These are phyloP conservation scores for Blastobotrys capitulatus DNA, from an alignment of 1,139 yeast species.

Conservation along the genomic window DNA sequence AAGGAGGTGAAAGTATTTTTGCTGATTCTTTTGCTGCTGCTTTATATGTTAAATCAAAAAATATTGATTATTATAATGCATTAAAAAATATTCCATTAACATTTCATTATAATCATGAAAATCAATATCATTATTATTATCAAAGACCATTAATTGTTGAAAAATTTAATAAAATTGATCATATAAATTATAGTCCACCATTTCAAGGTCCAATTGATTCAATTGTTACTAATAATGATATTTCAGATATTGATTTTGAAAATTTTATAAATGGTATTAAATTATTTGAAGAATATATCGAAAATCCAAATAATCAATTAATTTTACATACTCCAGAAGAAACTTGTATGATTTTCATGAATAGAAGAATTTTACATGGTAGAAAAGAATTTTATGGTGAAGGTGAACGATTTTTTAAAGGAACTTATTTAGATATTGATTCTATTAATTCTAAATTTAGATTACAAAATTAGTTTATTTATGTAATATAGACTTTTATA, in stretches of 20 bases:
- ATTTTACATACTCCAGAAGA: constrained; percentile 55
- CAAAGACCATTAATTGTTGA: constrained; percentile 52
- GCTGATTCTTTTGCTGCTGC: constrained; percentile 76
- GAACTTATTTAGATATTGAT: constrained; percentile 56
- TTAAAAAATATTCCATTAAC: constrained; percentile 60
- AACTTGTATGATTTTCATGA: constrained; percentile 66
- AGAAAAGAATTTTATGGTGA: constrained; percentile 51
- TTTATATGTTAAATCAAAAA: constrained; percentile 45
- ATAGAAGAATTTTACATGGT: constrained; percentile 68
- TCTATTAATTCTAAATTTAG: background rate
- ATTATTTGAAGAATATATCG: constrained; percentile 55
- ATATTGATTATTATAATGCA: constrained; percentile 61
- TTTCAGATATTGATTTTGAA: constrained; percentile 33
- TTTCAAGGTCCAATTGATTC: constrained; percentile 75
- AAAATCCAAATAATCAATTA: constrained; percentile 51
- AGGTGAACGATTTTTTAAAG: constrained; percentile 70
- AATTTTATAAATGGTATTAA: constrained; percentile 57
- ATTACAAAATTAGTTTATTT: no score
- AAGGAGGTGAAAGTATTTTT: constrained; percentile 68
- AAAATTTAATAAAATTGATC: constrained; percentile 40
- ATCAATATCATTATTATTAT: constrained; percentile 55
- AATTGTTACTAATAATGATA: constrained; percentile 23
- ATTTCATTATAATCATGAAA: constrained; percentile 62
- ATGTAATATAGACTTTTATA: no score
- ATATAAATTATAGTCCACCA: constrained; percentile 75